A percentile compares a stretch with the other conserved stretches of the same genome.
Evolutionary conservation across 192 early-diverging fungal genomes (phyloP).

Genomic region (Funneliformis mosseae): DNA sequence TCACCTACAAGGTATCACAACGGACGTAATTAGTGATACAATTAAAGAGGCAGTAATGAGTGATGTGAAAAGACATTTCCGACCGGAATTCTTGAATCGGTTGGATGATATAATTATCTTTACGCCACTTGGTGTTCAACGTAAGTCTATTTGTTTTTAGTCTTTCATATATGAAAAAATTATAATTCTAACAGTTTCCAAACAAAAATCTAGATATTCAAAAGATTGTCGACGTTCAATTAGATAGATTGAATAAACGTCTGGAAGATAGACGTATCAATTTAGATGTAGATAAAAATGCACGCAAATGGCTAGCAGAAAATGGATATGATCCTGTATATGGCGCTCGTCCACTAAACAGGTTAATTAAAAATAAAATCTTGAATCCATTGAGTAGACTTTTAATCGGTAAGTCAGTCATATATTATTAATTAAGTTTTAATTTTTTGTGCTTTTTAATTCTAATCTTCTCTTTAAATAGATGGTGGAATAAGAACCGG

Average conservation of each 20-base stretch:
- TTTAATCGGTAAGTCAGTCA: constrained; percentile 25
- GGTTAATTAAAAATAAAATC: constrained; percentile 79
- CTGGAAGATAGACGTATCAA: constrained; percentile 77
- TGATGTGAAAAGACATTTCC: constrained; percentile 78
- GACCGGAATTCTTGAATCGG: constrained; percentile 95
- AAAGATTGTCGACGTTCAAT: constrained; percentile 76
- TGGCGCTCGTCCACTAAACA: constrained; percentile 90
- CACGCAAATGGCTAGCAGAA: constrained; percentile 74
- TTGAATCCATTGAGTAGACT: constrained; percentile 51
- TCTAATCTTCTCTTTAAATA: background rate
- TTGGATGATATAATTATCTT: constrained; percentile 94
- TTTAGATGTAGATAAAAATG: constrained; percentile 67
- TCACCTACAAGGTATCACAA: constrained; percentile 17
- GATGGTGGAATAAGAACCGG: constrained; percentile 29
- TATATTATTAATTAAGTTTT: background rate
- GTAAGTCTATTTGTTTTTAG: background rate
- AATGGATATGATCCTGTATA: constrained; percentile 90
- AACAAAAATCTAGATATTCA: constrained; percentile 46
- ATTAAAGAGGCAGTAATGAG: constrained; percentile 69
- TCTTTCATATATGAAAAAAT: too few species aligned
- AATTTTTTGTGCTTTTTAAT: background rate
- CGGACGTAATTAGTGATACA: constrained; percentile 40
- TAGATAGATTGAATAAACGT: constrained; percentile 67
- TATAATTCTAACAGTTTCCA: background rate
- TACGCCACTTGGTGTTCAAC: constrained; percentile 60